phyloP scores from a whole-genome alignment of 257 asterid species.

The Lithospermum erythrorhizon region DNA sequence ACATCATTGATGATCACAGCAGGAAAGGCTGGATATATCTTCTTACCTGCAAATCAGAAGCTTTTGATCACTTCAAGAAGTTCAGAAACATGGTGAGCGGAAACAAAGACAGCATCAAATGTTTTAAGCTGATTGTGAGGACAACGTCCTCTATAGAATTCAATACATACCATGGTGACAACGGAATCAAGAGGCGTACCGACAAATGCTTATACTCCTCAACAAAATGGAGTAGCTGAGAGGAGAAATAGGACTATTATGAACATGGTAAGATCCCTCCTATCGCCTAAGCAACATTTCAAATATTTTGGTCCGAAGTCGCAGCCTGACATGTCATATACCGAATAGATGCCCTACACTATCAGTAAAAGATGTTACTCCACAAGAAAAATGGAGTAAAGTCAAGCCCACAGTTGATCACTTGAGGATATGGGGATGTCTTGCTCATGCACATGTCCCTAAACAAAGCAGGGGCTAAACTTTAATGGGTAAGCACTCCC shows the following conservation, averaged over 20 bases:
- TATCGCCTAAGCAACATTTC: not conserved
- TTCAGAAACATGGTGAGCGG: not conserved
- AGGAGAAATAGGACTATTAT: conserved; percentile 1
- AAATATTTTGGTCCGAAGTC: not conserved
- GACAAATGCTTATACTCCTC: not conserved
- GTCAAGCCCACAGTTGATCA: not conserved
- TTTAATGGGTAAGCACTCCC: too few species aligned
- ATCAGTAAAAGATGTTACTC: not conserved
- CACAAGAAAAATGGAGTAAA: not conserved
- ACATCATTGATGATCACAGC: conserved; percentile 1
- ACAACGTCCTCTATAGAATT: not conserved
- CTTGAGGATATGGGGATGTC: not conserved
- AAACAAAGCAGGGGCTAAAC: not conserved
- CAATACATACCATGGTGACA: not conserved
- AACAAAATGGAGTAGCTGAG: conserved; percentile 5
- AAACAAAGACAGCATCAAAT: not conserved
- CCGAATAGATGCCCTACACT: conserved; percentile 1
- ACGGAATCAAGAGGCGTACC: conserved; percentile 2
- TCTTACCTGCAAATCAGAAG: not conserved
- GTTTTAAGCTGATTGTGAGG: not conserved
- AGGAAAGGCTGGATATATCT: too few species aligned
- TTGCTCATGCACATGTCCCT: not conserved
- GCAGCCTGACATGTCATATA: not conserved
- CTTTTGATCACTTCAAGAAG: not conserved
- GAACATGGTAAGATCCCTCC: not conserved